These are phyloP conservation scores for Alternaria sp. DNA, from an alignment of 2,329 filamentous ascomycete genomes.

Conservation along the genomic window DNA sequence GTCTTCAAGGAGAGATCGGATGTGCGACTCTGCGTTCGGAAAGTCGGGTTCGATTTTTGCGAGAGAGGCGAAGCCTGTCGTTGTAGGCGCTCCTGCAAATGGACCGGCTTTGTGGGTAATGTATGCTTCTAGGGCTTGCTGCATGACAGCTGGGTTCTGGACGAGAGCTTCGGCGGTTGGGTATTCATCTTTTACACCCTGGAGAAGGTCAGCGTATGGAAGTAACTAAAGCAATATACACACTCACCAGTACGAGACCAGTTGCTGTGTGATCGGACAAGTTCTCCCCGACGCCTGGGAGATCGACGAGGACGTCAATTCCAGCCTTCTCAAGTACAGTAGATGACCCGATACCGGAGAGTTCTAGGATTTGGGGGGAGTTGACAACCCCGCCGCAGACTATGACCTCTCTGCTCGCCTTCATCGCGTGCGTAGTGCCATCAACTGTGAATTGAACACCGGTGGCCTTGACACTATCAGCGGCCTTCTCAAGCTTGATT, in stretches of 20 bases:
- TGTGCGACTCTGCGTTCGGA: conserved; percentile 24
- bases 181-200: conserved; percentile 36
- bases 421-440: conserved; percentile 38
- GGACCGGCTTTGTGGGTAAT: conserved; percentile 35
- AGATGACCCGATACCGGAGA: conserved; percentile 39
- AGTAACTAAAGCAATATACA: neutral
- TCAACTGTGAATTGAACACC: conserved; percentile 47
- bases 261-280: conserved; percentile 44
- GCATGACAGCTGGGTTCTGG: conserved; percentile 24
- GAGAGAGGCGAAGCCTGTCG: conserved; percentile 33
- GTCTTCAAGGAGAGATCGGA: conserved; percentile 23
- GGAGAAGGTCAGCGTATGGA: neutral
- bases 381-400: conserved; percentile 35
- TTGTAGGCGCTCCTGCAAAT: conserved; percentile 31
- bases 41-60: conserved; percentile 27
- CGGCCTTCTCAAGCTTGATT: conserved; percentile 54
- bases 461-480: conserved; percentile 49
- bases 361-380: conserved; percentile 41
- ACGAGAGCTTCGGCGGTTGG: conserved; percentile 33
- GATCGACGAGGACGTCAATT: conserved; percentile 36
- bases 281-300: conserved; percentile 43
- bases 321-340: conserved; percentile 34
- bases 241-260: conserved; percentile 21
- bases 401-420: conserved; percentile 40
- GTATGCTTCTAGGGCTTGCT: conserved; percentile 38